A percentile compares a stretch with the other conserved stretches of the same genome.
Conservation (phyloP, 805 yeast genomes). For the Isabelozyma gotoi region DNA sequence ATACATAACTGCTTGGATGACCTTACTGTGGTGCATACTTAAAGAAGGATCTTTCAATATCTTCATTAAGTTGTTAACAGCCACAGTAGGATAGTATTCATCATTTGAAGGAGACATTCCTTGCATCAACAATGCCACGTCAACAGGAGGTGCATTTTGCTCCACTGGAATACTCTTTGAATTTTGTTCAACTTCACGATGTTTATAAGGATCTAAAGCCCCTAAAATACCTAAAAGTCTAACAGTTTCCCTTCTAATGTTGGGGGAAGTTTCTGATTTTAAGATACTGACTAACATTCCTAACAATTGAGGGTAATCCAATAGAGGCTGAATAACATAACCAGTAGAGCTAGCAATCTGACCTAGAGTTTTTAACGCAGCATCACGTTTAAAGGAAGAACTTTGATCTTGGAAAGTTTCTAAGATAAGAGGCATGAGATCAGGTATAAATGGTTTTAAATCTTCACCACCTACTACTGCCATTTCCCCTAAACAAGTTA, state of each 20-base stretch:
- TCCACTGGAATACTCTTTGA: constrained; percentile 58
- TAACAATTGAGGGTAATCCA: constrained; percentile 87
- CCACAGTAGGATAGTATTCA: constrained; percentile 94
- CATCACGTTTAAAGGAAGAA: constrained; percentile 81
- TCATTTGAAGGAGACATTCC: constrained; percentile 92
- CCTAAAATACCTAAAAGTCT: constrained; percentile 89
- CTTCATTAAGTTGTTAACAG: constrained; percentile 78
- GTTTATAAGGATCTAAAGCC: constrained; percentile 95
- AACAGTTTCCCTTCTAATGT: constrained; percentile 83
- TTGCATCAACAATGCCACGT: constrained; percentile 84
- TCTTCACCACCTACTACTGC: constrained; percentile 88
- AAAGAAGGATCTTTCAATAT: constrained; percentile 83
- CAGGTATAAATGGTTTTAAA: constrained; percentile 66
- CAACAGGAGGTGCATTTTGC: constrained; percentile 87
- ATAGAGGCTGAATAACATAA: constrained; percentile 88
- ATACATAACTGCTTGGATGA: constrained; percentile 90
- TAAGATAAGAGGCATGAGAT: constrained; percentile 82
- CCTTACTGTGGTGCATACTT: constrained; percentile 83
- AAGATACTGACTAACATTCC: constrained; percentile 80
- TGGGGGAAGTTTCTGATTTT: constrained; percentile 73
- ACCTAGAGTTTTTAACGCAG: constrained; percentile 84
- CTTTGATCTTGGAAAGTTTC: constrained; percentile 92
- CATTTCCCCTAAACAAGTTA: constrained; percentile 85
- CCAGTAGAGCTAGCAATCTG: constrained; percentile 90
- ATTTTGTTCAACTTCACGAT: constrained; percentile 82